A percentile compares a stretch with the other conserved stretches of the same genome.
phyloP scores from a whole-genome alignment of 805 yeast genomes.

The Wickerhamiella hasegawae region DNA sequence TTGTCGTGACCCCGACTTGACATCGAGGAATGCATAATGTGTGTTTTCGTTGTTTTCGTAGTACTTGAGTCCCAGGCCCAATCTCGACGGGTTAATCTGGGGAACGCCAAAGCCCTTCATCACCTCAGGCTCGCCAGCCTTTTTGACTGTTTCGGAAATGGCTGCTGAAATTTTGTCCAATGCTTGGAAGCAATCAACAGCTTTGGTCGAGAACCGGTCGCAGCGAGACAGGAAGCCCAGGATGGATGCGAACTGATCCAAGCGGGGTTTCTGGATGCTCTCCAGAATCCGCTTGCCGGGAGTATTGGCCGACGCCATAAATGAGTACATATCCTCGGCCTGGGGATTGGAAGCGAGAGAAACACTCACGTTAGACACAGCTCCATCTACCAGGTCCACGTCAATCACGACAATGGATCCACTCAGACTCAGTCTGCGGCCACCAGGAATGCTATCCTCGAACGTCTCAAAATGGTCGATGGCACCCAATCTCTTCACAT shows the following conservation, averaged over 20 bases:
- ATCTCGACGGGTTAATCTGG: conserved; percentile 16
- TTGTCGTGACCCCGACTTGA: conserved; percentile 11
- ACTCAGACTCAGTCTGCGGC: conserved; percentile 23
- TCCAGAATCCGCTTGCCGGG: conserved; percentile 16
- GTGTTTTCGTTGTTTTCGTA: conserved; percentile 9
- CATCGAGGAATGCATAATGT: conserved; percentile 13
- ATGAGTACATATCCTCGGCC: conserved; percentile 10
- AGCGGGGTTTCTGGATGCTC: conserved; percentile 18
- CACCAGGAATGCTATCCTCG: conserved; percentile 19
- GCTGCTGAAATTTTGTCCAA: conserved; percentile 20
- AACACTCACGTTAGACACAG: conserved; percentile 15
- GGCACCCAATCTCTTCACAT: conserved; percentile 21
- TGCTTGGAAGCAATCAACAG: conserved; percentile 22
- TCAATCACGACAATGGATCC: conserved; percentile 26
- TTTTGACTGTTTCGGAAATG: conserved; percentile 9
- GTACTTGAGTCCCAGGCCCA: conserved; percentile 23
- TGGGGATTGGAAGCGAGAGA: conserved; percentile 17
- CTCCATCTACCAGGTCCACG: conserved; percentile 14
- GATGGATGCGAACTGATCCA: conserved; percentile 20
- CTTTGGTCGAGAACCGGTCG: conserved; percentile 21
- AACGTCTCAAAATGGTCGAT: conserved; percentile 23
- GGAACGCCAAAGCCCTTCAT: conserved; percentile 17
- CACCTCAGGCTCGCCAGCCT: not conserved
- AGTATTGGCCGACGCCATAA: conserved; percentile 13
- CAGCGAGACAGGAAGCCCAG: conserved; percentile 20